These are phyloP conservation scores for Lonicera japonica DNA, from an alignment of 129 eudicot genomes.

Conservation along the genomic window DNA sequence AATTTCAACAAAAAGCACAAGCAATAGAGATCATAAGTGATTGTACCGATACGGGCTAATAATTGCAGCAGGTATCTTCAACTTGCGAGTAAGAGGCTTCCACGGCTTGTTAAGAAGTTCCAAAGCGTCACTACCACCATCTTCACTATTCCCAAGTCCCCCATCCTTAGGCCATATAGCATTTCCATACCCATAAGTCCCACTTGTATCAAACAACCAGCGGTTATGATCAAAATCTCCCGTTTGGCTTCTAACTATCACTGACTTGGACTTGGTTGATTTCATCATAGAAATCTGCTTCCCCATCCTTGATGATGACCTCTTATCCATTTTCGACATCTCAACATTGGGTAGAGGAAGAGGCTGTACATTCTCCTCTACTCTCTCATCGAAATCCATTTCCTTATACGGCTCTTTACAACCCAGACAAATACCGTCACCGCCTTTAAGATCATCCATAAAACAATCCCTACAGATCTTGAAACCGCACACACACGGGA, in stretches of 20 bases:
- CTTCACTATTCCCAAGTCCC: conserved; percentile 23
- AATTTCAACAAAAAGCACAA: not conserved
- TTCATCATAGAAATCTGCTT: conserved; percentile 50
- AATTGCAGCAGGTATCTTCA: conserved; percentile 63
- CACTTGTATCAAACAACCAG: conserved; percentile 64
- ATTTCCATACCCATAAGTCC: conserved; percentile 80
- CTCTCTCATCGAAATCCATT: conserved; percentile 39
- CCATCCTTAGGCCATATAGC: conserved; percentile 75
- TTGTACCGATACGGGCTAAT: conserved; percentile 75
- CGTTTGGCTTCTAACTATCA: conserved; percentile 43
- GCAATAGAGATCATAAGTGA: not conserved
- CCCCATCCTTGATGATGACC: conserved; percentile 41
- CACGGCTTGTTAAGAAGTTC: conserved; percentile 71
- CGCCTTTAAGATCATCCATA: conserved; percentile 48
- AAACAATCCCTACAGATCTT: conserved; percentile 66
- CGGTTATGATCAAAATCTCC: conserved; percentile 68
- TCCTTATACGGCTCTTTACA: conserved; percentile 56
- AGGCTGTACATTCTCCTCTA: conserved; percentile 24
- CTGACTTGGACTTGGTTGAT: conserved; percentile 51
- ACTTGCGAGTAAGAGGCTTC: conserved; percentile 73
- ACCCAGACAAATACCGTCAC: conserved; percentile 58
- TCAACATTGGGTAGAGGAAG: conserved; percentile 30
- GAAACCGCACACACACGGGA: conserved; percentile 68
- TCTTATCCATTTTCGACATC: conserved; percentile 32
- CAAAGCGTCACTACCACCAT: conserved; percentile 32